Conservation (phyloP, 2,329 filamentous ascomycete genomes). For the Dryadomyces sulphureus region DNA sequence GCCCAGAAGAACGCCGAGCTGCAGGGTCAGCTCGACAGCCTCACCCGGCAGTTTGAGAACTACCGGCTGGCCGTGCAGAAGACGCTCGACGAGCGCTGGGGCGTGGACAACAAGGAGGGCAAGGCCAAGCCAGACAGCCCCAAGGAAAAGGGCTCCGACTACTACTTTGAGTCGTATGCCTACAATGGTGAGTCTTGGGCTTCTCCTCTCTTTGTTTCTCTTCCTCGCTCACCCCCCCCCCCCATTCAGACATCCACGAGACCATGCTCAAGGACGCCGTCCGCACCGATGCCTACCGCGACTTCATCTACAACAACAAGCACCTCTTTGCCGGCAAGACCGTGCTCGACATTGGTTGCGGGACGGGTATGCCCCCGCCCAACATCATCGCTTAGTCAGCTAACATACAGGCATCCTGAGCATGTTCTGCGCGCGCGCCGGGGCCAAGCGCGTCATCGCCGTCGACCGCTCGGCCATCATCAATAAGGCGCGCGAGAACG, state of each 20-base stretch:
- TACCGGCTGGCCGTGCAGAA: constrained; percentile 52
- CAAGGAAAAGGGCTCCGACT: constrained; percentile 20
- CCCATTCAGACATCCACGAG: constrained; percentile 63
- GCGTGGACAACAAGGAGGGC: constrained; percentile 32
- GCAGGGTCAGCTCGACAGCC: constrained; percentile 43
- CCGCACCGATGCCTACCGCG: constrained; percentile 80
- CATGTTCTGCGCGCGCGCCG: constrained; percentile 88
- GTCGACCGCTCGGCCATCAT: constrained; percentile 91
- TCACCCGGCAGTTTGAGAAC: constrained; percentile 47
- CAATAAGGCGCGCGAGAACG: constrained; percentile 68
- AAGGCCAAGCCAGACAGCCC: constrained; percentile 9
- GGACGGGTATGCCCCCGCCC: constrained; percentile 32
- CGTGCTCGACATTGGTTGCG: constrained; percentile 83
- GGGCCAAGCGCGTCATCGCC: constrained; percentile 72
- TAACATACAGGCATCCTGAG: constrained; percentile 52
- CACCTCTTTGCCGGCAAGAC: constrained; percentile 72
- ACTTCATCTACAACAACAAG: constrained; percentile 91
- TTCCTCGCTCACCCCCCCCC: no score
- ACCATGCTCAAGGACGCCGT: constrained; percentile 88
- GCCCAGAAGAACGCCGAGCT: constrained; percentile 38
- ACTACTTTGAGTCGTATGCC: constrained; percentile 49
- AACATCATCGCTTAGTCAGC: constrained; percentile 8
- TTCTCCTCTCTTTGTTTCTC: no score
- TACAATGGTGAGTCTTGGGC: constrained; percentile 33
- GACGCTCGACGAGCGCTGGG: constrained; percentile 52